Base-by-base conservation (phyloP, 345 rosid species). In the Capsella bursapastoris region DNA sequence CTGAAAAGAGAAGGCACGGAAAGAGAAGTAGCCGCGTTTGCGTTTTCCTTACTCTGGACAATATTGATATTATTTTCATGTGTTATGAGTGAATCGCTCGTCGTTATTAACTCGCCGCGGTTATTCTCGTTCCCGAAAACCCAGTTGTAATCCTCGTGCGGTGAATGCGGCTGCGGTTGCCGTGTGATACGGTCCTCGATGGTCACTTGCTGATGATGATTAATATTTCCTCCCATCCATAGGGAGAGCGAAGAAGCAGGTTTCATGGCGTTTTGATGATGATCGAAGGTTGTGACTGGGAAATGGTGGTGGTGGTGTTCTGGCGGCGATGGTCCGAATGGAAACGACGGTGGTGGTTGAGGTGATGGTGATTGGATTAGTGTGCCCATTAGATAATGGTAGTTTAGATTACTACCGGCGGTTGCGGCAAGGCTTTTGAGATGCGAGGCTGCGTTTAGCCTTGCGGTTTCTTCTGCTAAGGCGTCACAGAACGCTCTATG, bases 401-500 rank as follows among this genome's bases (percentile, higher is more conserved):
- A 84, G 64, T 75, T 29, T 56, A 70, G 80, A 41, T 76, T 76
- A 69, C 66, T 64, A 55, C 71, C 35, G 0, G 52, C 50, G 16
- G 16, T 61, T 61, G 66, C 16, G 18, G 83, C 67, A 32, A 85
- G 76, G 59, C 32, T 78, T 70, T 70, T 77, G 55, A 85, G 71
- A 73, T 52, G 80, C 3, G 97, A 78, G 59, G 85, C 86, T 70
- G 96, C 99, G 68, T 84, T 92, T 68, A 95, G 82, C 71, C 97
- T 86, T 1, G 97, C 97, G 4, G 97, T 85, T 84, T 95, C 97
- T 81, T 92, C 97, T 2, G 99, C 99, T 63, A 95, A 87, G 11
- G 99, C 99, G 41, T 92, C 97, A 51, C 99, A 95, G 75, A 90
- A 95, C 4, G 99, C 99, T 77, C 99, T 84, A n/a, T 95, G 99